Percentiles rank a stretch among this genome's conserved stretches.
These are phyloP conservation scores for Ogataea degrootiae DNA, from an alignment of 805 yeast genomes.

Conservation along the genomic window DNA sequence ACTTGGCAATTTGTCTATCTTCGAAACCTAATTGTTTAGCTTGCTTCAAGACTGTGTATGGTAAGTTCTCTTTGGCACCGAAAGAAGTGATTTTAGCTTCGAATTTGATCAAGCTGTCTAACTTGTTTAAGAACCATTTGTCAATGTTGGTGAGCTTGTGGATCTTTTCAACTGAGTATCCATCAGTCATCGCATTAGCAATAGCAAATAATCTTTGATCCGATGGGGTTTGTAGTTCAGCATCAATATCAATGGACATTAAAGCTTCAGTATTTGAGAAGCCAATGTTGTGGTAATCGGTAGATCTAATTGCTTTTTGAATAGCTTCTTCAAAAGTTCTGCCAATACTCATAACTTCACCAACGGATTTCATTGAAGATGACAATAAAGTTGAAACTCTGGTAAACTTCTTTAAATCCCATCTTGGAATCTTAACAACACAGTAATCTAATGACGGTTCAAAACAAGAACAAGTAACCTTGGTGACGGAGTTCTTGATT, in stretches of 20 bases:
- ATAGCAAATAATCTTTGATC: slow-evolving; percentile 95
- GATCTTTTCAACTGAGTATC: slow-evolving; percentile 87
- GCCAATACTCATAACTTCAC: slow-evolving; percentile 98
- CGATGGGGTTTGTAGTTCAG: slow-evolving; percentile 93
- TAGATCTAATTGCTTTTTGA: slow-evolving; percentile 94
- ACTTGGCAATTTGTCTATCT: slow-evolving; percentile 92
- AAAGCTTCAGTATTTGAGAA: slow-evolving; percentile 81
- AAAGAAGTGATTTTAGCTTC: slow-evolving; percentile 56
- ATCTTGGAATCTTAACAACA: slow-evolving; percentile 96
- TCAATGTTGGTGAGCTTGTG: slow-evolving; percentile 91
- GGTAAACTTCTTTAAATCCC: slow-evolving; percentile 96
- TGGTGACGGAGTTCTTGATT: slow-evolving; percentile 88
- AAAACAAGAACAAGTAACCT: slow-evolving; percentile 91
- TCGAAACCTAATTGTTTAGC: slow-evolving; percentile 97
- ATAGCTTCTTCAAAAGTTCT: slow-evolving; percentile 97
- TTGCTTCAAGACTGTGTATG: slow-evolving; percentile 60
- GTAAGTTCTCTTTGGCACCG: slow-evolving; percentile 56
- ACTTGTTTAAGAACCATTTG: slow-evolving; percentile 92
- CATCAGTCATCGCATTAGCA: slow-evolving; percentile 87
- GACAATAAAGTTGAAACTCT: slow-evolving; percentile 84
- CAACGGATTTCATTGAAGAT: slow-evolving; percentile 97
- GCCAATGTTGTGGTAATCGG: slow-evolving; percentile 94
- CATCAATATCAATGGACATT: slow-evolving; percentile 87
- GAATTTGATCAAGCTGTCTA: slow-evolving; percentile 67
- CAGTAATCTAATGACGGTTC: slow-evolving; percentile 97